These are phyloP conservation scores for Entrophospora sp. DNA, from an alignment of 192 early-diverging fungal species.

Conservation along the genomic window DNA sequence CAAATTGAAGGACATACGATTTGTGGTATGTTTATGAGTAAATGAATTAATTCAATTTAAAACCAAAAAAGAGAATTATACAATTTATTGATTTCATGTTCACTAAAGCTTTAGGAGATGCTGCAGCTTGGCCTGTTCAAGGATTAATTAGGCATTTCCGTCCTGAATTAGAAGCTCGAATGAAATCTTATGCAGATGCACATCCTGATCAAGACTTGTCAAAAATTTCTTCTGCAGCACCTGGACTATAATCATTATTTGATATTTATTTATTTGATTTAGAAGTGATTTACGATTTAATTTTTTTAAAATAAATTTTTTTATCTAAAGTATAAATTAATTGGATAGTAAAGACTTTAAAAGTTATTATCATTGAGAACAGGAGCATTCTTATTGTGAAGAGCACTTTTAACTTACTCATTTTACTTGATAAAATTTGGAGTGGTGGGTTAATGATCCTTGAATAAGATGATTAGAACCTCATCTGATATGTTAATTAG, in stretches of 20 bases:
- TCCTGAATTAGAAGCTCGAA: conserved; percentile 69
- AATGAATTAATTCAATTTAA: not conserved
- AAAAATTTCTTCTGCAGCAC: conserved; percentile 11
- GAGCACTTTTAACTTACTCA: no score
- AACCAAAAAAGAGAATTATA: not conserved
- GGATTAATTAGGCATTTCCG: conserved; percentile 92
- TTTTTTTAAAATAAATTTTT: no score
- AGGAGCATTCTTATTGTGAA: no score
- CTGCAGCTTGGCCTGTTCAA: conserved; percentile 95
- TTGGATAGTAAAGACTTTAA: no score
- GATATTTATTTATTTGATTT: no score
- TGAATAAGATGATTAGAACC: no score
- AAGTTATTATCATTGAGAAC: no score
- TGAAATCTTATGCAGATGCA: conserved; percentile 16
- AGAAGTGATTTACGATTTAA: no score
- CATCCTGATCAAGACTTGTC: not conserved
- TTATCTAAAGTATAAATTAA: no score
- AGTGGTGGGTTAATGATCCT: no score
- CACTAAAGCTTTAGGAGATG: conserved; percentile 79
- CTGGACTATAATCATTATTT: conserved; percentile 8
- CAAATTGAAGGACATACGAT: conserved; percentile 99
- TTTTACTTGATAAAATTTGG: no score
- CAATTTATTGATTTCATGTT: not conserved
- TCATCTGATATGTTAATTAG: no score
- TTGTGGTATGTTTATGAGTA: conserved; percentile 39